phyloP scores from a whole-genome alignment of 441 rosid species.

The Macaranga tanarius region DNA sequence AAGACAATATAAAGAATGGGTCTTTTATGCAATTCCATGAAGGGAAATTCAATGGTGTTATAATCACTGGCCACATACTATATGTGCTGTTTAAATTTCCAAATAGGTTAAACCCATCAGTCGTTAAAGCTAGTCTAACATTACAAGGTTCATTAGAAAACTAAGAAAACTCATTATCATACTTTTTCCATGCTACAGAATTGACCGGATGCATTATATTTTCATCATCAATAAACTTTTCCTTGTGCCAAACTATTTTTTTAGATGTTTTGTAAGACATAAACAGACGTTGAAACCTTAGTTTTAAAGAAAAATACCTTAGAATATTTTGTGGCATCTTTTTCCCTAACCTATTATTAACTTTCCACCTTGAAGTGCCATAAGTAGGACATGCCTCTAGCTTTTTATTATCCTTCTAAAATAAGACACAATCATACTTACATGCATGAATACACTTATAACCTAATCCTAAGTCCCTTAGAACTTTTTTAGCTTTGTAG shows the following conservation, averaged over 20 bases:
- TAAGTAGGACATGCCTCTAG: neutral
- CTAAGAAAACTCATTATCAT: neutral
- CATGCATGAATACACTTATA: neutral
- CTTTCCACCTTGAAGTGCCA: neutral
- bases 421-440: neutral
- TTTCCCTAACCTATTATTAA: neutral
- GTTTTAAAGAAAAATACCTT: neutral
- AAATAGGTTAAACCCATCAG: neutral
- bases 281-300: neutral
- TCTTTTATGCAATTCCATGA: conserved; percentile 12
- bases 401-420: neutral
- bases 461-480: neutral
- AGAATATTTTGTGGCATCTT: neutral
- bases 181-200: conserved; percentile 11
- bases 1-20: conserved; percentile 3
- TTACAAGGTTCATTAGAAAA: conserved; percentile 1
- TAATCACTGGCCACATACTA: neutral
- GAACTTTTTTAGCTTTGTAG: neutral
- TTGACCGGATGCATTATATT: neutral
- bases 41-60: neutral
- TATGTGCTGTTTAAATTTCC: neutral
- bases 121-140: neutral
- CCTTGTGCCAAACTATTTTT: neutral
- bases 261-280: neutral
- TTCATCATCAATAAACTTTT: neutral